phyloP scores from a whole-genome alignment of 306 rosid genomes.

The Mimosa bimucronata region DNA sequence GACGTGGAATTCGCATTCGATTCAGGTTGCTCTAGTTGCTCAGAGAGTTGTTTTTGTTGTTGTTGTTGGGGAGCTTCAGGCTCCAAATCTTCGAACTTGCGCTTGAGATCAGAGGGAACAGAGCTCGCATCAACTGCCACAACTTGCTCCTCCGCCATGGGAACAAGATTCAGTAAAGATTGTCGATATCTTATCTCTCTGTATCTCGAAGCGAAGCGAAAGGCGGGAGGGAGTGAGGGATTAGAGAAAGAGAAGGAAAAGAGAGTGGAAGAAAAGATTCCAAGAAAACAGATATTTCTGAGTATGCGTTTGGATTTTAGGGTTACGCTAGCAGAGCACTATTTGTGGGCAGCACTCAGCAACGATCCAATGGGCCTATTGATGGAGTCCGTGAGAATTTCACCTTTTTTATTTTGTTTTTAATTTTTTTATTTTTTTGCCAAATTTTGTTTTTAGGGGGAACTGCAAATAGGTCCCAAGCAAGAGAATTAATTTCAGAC shows the following conservation, averaged over 20 bases:
- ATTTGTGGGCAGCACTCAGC: not conserved
- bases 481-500: no score
- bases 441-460: no score
- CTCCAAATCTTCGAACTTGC: constrained; percentile 85
- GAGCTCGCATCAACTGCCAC: constrained; percentile 52
- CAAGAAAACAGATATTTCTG: not conserved
- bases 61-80: constrained; percentile 46
- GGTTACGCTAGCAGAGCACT: not conserved
- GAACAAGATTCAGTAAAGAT: not conserved
- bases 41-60: constrained; percentile 40
- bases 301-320: not conserved
- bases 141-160: constrained; percentile 86
- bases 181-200: not conserved
- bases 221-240: not conserved
- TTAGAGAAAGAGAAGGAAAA: not conserved
- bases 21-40: constrained; percentile 41
- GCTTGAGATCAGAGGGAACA: constrained; percentile 69
- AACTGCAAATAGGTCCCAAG: no score
- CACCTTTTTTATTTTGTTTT: not conserved
- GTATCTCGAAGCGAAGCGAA: not conserved
- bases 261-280: not conserved
- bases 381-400: not conserved
- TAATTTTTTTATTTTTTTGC: no score
- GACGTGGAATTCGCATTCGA: constrained; percentile 44
- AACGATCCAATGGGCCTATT: not conserved